Evolutionary conservation across 257 asterid species (phyloP), one percentile per base, ranked within the genome.

Genomic region (Nicotiana tabacum): DNA sequence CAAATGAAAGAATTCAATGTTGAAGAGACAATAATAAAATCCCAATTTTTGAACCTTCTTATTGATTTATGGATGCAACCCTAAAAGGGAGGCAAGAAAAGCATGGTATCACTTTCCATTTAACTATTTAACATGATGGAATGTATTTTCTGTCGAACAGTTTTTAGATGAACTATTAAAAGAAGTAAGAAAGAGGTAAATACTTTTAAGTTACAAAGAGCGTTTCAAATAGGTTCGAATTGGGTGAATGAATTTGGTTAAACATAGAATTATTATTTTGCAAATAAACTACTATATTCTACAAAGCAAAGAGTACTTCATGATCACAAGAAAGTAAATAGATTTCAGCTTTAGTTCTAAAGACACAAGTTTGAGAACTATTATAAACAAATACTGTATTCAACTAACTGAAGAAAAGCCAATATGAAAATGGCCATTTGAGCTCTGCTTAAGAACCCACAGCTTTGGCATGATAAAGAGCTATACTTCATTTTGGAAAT

Each of bases 201-300:
- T 18, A 64, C 61, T 61, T 85, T 60, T 48, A 84, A 90, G 87
- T 77, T 84, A 72, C 79, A 85, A 90, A 83, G 90, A 84, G 90
- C 85, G 80, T 78, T 88, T 84, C 37, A 81, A 83, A 83, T 86
- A 87, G 96, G 97, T 93, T 91, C 66, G 84, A 85, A 84, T 93
- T 87, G 95, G 95, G 90, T 93, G 97, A 86, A 83, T 84, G 85
- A 81, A 74, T 92, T 89, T 90, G 97, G 97, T 94, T 88, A 87
- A 86, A 80, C 87, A 89, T 89, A 89, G 91, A 87, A 84, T 89
- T 81, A 86, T 64, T 80, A 83, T 80, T 83, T 82, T 85, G 66
- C 77, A 82, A 29, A 83, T 84, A 85, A 84, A 83, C 78, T 79
- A 78, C 80, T 79, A 78, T 88, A 84, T 60, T 64, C 82, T 62